A percentile compares a stretch with the other conserved stretches of the same genome.
Conservation (phyloP, 2,329 filamentous ascomycete genomes). For the Albifimbria verrucaria region DNA sequence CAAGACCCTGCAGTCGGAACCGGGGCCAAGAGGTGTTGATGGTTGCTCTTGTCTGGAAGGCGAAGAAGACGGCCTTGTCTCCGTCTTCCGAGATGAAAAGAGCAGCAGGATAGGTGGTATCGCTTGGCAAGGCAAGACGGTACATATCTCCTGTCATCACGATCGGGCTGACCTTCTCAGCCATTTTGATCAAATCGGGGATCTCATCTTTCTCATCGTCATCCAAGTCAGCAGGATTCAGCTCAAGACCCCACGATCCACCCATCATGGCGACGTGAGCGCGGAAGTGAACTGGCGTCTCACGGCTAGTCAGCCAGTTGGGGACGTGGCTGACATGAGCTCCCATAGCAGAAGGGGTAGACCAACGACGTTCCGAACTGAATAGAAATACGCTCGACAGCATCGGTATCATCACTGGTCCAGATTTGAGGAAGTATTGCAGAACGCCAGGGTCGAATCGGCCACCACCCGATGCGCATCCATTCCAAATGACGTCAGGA, state of each 20-base stretch:
- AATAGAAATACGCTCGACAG: conserved; percentile 56
- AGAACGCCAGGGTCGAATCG: conserved; percentile 62
- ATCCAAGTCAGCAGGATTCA: conserved; percentile 51
- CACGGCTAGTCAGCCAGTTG: conserved; percentile 54
- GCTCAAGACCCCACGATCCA: conserved; percentile 62
- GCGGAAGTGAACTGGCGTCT: conserved; percentile 55
- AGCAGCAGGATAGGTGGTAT: conserved; percentile 60
- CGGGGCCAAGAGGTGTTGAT: conserved; percentile 52
- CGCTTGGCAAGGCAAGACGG: conserved; percentile 54
- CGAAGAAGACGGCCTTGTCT: conserved; percentile 51
- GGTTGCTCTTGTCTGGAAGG: conserved; percentile 52
- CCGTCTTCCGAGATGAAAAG: conserved; percentile 55
- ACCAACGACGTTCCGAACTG: conserved; percentile 62
- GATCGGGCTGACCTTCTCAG: conserved; percentile 56
- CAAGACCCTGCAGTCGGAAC: conserved; percentile 54
- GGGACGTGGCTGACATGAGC: conserved; percentile 62
- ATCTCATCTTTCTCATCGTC: conserved; percentile 50
- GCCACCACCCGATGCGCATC: conserved; percentile 62
- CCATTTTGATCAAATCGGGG: conserved; percentile 49
- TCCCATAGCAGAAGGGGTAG: conserved; percentile 62
- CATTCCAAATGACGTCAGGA: conserved; percentile 62
- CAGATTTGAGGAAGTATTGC: conserved; percentile 64
- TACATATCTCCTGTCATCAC: conserved; percentile 58
- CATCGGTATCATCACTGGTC: conserved; percentile 65
- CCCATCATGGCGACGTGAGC: conserved; percentile 68